Conservation (phyloP, 2,329 filamentous ascomycete genomes). For the Cytospora schulzeri region DNA sequence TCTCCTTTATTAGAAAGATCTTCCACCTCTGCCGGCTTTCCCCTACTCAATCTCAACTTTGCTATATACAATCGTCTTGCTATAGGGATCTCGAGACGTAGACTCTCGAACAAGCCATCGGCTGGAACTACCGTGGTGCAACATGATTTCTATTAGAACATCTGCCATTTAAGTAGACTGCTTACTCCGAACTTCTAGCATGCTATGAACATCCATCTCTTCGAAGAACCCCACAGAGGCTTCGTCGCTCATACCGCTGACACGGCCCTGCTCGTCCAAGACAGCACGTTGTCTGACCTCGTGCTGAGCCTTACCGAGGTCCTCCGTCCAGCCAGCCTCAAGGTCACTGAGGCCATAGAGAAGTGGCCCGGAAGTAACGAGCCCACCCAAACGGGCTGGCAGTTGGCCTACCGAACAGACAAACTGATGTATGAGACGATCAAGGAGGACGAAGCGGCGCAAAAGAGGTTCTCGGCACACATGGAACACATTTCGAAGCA, state of each 20-base stretch:
- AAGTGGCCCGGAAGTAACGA: background rate
- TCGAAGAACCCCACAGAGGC: background rate
- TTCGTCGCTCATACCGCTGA: conserved; percentile 1
- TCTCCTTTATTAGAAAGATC: too few relatives aligned
- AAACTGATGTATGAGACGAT: conserved; percentile 8
- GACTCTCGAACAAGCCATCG: background rate
- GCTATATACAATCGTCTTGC: background rate
- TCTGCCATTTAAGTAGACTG: background rate
- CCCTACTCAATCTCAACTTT: background rate
- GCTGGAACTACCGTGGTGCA: background rate
- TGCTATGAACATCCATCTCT: background rate
- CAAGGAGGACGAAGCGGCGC: background rate
- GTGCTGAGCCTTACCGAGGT: background rate
- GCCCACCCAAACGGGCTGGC: background rate
- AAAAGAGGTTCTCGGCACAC: conserved; percentile 1
- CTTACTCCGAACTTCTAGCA: background rate
- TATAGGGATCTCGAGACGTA: background rate
- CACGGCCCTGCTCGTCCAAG: background rate
- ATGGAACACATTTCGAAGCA: conserved; percentile 9
- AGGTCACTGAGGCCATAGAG: background rate
- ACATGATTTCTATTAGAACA: background rate
- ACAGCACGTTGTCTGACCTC: background rate
- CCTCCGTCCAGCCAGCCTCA: conserved; percentile 3
- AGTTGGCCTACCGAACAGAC: conserved; percentile 2
- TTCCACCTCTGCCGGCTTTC: too few relatives aligned